Base-by-base conservation (phyloP, 805 yeast genomes). In the Candida glaebosa region DNA sequence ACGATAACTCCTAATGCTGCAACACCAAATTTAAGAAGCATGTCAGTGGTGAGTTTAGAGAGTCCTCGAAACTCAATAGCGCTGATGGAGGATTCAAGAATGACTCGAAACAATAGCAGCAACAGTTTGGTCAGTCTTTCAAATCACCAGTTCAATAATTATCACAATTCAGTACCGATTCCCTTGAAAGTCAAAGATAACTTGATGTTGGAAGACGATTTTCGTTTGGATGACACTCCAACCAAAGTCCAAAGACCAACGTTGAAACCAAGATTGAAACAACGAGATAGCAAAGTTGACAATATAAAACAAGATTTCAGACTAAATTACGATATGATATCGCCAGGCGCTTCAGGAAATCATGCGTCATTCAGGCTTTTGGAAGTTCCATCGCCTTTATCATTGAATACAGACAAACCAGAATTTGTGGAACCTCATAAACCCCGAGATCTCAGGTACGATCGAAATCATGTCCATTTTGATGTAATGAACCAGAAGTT, bases 31-130 rank as follows among this genome's bases (percentile, higher is more conserved):
- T 51, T 53, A 17, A 48, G 73, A 32, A 61, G 69, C 46, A 56
- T 66, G 58, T 62, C 69, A 10, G 58, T 67, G 9, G 62, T 60
- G 15, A 60, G 68, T 48, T 43, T 67, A 37, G 73, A 63, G 35
- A 59, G 65, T 48, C 71, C 72, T 3, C 53, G 73, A 31, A 69
- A 69, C 46, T 63, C 69, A 19, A 67, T 69, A 12, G 67, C 64
- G 4, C 63, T 69, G 8, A 53, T 63, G 1, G 75, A 69, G 40
- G 75, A 69, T 35, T 37, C 50, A 15, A 50, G 60, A 22, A 57
- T 58, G 19, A 57, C 67, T 2, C 47, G 73, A 37, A 67, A 65
- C 44, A 62, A 63, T 46, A 63, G 70, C 43, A 48, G 51, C 37
- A 49, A 60, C 15, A 56, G 60, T 40, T 41, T 55, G 18, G 48